These are phyloP conservation scores for Candida endomychidarum DNA, from an alignment of 805 yeast genomes.

Conservation along the genomic window DNA sequence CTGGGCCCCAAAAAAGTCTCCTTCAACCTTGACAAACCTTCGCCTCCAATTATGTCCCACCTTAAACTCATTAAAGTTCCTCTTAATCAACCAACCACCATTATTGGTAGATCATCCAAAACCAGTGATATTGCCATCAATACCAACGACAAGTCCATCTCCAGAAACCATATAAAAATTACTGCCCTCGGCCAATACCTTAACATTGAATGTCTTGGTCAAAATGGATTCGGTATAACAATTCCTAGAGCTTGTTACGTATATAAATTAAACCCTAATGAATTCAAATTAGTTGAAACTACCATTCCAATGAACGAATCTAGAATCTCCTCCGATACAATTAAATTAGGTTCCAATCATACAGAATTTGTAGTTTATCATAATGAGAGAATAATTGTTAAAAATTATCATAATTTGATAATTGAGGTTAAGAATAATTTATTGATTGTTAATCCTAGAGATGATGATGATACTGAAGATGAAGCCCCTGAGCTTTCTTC, in stretches of 20 bases:
- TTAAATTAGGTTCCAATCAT: constrained; percentile 40
- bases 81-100: constrained; percentile 34
- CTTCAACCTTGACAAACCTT: constrained; percentile 15
- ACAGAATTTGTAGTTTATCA: constrained; percentile 59
- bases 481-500: too few species aligned
- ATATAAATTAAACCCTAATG: constrained; percentile 18
- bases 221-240: constrained; percentile 72
- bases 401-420: constrained; percentile 58
- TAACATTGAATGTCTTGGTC: constrained; percentile 69
- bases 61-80: constrained; percentile 41
- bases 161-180: constrained; percentile 63
- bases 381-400: constrained; percentile 65
- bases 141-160: constrained; percentile 53
- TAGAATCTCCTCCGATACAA: constrained; percentile 26
- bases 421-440: constrained; percentile 72
- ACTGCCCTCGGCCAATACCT: constrained; percentile 44
- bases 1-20: constrained; percentile 14
- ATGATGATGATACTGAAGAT: constrained; percentile 48
- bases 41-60: constrained; percentile 19
- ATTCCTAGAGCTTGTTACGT: constrained; percentile 53
- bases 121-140: constrained; percentile 52
- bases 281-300: constrained; percentile 20
- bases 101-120: constrained; percentile 69
- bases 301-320: constrained; percentile 9
- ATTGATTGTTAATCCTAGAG: constrained; percentile 50